Evolutionary conservation across 23 red algal species (phyloP).

Genomic region (Gracilaria gracilis): DNA sequence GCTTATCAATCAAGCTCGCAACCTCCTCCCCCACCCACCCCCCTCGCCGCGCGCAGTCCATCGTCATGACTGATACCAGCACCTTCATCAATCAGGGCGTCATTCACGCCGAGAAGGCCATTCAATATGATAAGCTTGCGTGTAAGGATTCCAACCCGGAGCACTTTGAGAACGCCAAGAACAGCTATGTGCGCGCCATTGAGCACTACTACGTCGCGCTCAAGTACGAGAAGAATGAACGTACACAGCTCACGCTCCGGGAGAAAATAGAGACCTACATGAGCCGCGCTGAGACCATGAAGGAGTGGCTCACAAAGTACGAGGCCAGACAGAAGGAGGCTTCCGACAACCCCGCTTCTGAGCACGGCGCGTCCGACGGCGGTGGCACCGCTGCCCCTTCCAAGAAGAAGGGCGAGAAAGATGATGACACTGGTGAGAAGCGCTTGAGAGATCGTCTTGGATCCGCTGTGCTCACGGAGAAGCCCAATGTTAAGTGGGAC

Average conservation of each 20-base stretch:
- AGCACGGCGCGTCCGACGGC: conserved; percentile 21
- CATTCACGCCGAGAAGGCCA: conserved; percentile 53
- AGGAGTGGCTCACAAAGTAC: conserved; percentile 80
- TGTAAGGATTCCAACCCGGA: conserved; percentile 36
- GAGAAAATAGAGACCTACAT: conserved; percentile 79
- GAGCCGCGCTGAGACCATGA: conserved; percentile 86
- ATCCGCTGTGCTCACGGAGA: conserved; percentile 85
- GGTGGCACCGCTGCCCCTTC: conserved; percentile 13
- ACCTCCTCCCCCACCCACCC: not conserved
- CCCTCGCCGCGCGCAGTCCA: too few relatives aligned
- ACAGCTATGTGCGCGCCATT: conserved; percentile 61
- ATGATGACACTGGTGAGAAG: conserved; percentile 60
- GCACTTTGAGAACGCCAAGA: conserved; percentile 63
- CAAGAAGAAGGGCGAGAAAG: conserved; percentile 58
- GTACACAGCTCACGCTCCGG: conserved; percentile 69
- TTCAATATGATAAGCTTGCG: conserved; percentile 55
- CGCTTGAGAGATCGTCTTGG: conserved; percentile 71
- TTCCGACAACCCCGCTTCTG: conserved; percentile 39
- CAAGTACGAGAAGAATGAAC: conserved; percentile 88
- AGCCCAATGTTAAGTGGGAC: conserved; percentile 96
- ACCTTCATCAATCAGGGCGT: conserved; percentile 73
- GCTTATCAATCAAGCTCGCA: too few relatives aligned
- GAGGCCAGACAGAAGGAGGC: conserved; percentile 36
- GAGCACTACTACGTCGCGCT: conserved; percentile 78
- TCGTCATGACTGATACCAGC: conserved; percentile 48